Percentiles rank a stretch among this genome's conserved stretches.
These are phyloP conservation scores for Ophiostoma himal-ulmi DNA, from an alignment of 2,329 filamentous ascomycete genomes.

Conservation along the genomic window DNA sequence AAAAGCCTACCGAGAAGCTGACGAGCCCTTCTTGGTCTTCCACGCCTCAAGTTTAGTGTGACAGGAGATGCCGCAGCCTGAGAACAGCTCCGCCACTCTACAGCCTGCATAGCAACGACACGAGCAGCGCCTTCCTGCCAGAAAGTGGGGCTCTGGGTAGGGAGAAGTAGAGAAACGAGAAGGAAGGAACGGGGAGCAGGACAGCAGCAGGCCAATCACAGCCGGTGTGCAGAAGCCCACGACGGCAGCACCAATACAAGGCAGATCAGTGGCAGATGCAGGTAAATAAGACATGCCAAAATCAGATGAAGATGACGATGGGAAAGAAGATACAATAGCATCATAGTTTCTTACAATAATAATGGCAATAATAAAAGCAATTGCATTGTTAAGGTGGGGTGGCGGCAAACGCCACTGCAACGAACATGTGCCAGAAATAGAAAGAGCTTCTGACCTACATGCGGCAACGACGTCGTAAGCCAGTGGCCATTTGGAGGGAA, in stretches of 20 bases:
- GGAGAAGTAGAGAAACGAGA: conserved; percentile 11
- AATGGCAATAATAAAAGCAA: too few relatives aligned
- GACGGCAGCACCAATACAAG: neutral
- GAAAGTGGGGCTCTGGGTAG: neutral
- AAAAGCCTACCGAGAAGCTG: neutral
- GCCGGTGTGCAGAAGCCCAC: neutral
- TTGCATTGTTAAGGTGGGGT: neutral
- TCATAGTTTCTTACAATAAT: too few relatives aligned
- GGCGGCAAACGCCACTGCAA: neutral
- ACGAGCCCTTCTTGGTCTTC: neutral
- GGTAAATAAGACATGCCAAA: neutral
- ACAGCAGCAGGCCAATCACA: conserved; percentile 13
- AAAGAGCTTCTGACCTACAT: neutral
- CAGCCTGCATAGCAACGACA: conserved; percentile 17
- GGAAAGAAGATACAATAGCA: too few relatives aligned
- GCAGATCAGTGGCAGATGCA: neutral
- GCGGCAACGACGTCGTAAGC: conserved; percentile 9
- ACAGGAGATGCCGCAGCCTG: conserved; percentile 12
- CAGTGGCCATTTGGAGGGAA: neutral
- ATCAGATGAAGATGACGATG: conserved; percentile 3
- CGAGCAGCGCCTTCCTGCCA: conserved; percentile 9
- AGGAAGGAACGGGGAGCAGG: conserved; percentile 6
- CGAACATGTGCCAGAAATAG: conserved; percentile 5
- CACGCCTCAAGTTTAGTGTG: neutral
- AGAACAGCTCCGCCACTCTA: conserved; percentile 16